Evolutionary conservation across 495 filamentous ascomycete species (phyloP), one percentile per base, ranked within the genome.

Genomic region (Xylaria intraflava): DNA sequence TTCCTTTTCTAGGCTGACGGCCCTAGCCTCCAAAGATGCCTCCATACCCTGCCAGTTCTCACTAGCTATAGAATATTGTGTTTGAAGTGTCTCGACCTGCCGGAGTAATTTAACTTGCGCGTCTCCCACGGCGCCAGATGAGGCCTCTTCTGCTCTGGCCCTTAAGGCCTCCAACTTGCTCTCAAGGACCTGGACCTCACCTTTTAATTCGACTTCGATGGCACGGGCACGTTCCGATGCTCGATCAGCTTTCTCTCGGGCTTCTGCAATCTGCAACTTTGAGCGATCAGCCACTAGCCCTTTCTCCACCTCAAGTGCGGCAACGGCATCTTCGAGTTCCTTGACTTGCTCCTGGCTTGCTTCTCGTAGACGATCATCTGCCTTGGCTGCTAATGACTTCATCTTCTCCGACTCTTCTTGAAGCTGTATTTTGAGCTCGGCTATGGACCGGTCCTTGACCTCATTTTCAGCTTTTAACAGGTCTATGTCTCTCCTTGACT

Each of bases 41-140:
- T 99, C 92, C 42, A 97, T 87, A 0, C 90, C 88, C 55, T 96
- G 90, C 94, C 94, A 99, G 65, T 97, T 99, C 60, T 95, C 90
- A 55, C 88, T 92, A 2, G 94, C 93, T 46, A 90, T 82, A 0
- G 89, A 85, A 68, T 99, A 95, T 68, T 99, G 94, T 4, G 87
- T 92, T 70, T 97, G 94, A 45, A 99, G 71, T 2, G 89, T 96
- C 75, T 99, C 94, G 26, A 97, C 83, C 69, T 97, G 94, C 40
- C 94, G 83, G 19, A 96, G 74, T 20, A 99, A 76, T 65, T 96
- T 96, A 20, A 86, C 89, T 59, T 95, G 90, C 0, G 88, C 83
- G 64, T 97, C 90, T 6, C 90, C 86, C 6, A 79, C 79, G 36
- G 82, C 78, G 17, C 89, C 87, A 5, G 89, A 90, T 0, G 90